Evolutionary conservation across 2,329 filamentous ascomycete species (phyloP).

Genomic region (Coniochaeta sp.): DNA sequence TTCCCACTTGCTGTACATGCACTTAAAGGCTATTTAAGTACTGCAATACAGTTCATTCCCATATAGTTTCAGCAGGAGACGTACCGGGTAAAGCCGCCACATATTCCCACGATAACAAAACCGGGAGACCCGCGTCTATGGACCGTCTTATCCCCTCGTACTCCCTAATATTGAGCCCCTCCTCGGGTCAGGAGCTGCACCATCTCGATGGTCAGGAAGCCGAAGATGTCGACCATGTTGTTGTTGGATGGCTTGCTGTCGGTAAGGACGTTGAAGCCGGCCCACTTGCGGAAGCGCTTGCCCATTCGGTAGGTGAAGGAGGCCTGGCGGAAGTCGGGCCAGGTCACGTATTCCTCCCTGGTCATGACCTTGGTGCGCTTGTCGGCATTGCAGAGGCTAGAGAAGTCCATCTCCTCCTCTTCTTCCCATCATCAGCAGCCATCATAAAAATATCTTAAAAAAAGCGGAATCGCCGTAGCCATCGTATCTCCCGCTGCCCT

Average conservation of each 20-base stretch:
- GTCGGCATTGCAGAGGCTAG: constrained; percentile 89
- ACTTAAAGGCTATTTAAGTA: no score
- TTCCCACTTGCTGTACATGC: no score
- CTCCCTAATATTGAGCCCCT: constrained; percentile 92
- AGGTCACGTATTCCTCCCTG: constrained; percentile 96
- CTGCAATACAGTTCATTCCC: no score
- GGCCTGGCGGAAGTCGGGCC: constrained; percentile 95
- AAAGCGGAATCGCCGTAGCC: no score
- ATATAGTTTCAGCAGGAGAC: no score
- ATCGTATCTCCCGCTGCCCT: no score
- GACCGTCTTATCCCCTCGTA: no score
- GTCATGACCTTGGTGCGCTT: constrained; percentile 98
- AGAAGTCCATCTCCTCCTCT: constrained; percentile 96
- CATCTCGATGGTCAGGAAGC: constrained; percentile 97
- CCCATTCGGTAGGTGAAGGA: constrained; percentile 98
- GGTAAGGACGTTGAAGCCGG: constrained; percentile 90
- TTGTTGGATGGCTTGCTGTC: constrained; percentile 95
- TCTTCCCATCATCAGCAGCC: constrained; percentile 42
- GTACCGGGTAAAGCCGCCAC: no score
- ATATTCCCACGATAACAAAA: no score
- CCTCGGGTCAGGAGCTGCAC: constrained; percentile 95
- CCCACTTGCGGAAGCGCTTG: constrained; percentile 97
- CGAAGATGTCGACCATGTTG: constrained; percentile 97
- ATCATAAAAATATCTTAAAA: no score
- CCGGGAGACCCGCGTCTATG: no score